These are phyloP conservation scores for Trametes meyenii DNA, from an alignment of 768 basidiomycete species.

Conservation along the genomic window DNA sequence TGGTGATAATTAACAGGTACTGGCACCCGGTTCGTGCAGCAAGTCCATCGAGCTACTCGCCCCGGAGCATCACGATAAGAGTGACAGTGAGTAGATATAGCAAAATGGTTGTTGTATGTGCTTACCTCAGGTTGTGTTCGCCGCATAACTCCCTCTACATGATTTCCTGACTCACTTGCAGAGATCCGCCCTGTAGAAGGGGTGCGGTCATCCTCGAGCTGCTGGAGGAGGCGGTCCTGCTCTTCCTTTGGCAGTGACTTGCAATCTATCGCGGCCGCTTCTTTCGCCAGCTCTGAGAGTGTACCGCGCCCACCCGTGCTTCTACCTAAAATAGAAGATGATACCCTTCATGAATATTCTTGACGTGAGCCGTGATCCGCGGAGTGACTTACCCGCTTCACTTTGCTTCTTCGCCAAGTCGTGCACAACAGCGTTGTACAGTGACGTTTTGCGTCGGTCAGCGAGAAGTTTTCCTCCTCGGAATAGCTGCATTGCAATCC, in stretches of 20 bases:
- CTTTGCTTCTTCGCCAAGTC: slow-evolving; percentile 1
- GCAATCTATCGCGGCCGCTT: neutral
- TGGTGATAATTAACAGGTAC: neutral
- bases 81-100: neutral
- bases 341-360: neutral
- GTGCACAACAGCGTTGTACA: slow-evolving; percentile 2
- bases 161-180: neutral
- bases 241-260: neutral
- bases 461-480: neutral
- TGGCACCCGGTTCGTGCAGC: neutral
- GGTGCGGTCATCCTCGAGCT: neutral
- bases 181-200: neutral
- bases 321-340: neutral
- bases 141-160: neutral
- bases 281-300: neutral
- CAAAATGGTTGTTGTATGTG: neutral
- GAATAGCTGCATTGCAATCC: slow-evolving; percentile 3
- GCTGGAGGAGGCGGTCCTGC: neutral
- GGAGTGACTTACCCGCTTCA: neutral
- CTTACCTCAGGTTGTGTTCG: slow-evolving; percentile 1
- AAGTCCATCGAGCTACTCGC: neutral
- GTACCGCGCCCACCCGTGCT: neutral
- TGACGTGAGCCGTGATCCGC: neutral
- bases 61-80: too few relatives aligned
- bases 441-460: neutral